Percentiles rank a stretch among this genome's conserved stretches.
Evolutionary conservation across 129 eudicot genomes (phyloP).

Genomic region (Rutidosis leptorrhynchoides): DNA sequence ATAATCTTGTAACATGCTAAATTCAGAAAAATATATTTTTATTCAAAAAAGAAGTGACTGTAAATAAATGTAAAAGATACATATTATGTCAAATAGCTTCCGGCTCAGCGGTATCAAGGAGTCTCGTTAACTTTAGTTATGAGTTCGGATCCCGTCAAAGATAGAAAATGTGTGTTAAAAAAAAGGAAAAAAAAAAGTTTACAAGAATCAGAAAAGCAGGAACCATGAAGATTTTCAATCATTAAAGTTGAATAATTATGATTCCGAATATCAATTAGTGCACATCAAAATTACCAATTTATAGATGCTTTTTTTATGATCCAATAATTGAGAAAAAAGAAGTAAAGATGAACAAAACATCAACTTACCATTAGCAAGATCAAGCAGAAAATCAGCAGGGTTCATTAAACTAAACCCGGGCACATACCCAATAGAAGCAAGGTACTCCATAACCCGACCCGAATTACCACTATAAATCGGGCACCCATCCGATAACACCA

Average conservation of each 20-base stretch:
- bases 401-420: constrained; percentile 56
- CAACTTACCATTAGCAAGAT: constrained; percentile 83
- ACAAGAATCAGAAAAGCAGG: not conserved
- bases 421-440: constrained; percentile 59
- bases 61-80: not conserved
- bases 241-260: not conserved
- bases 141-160: no score
- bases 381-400: constrained; percentile 92
- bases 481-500: constrained; percentile 67
- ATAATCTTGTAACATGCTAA: not conserved
- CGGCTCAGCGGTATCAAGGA: no score
- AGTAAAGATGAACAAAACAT: not conserved
- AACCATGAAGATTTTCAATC: constrained; percentile 1
- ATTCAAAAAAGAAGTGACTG: not conserved
- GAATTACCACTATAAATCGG: constrained; percentile 66
- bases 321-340: not conserved
- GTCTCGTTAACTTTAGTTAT: no score
- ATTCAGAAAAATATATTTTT: not conserved
- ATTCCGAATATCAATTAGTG: constrained; percentile 1
- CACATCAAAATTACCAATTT: not conserved
- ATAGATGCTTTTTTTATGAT: not conserved
- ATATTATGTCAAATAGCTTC: no score
- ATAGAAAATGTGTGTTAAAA: no score
- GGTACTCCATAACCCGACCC: constrained; percentile 61
- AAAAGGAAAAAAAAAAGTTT: no score